phyloP scores from a whole-genome alignment of 2,329 filamentous ascomycete species.

The Aspergillus fumigatus region DNA sequence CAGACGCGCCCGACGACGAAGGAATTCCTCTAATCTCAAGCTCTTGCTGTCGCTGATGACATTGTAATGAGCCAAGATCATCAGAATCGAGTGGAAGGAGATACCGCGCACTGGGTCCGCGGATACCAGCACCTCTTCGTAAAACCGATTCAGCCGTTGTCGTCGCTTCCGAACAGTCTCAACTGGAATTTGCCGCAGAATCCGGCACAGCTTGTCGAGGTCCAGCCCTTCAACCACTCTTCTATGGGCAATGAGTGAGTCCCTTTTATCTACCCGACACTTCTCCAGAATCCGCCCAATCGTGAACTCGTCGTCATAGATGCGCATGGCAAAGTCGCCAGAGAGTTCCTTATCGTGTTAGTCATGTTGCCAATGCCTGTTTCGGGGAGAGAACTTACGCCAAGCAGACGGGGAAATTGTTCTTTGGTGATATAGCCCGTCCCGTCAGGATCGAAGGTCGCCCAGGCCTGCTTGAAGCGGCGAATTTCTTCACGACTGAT shows the following conservation, averaged over 20 bases:
- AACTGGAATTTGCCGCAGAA: conserved; percentile 70
- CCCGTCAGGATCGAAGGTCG: conserved; percentile 86
- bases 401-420: conserved; percentile 79
- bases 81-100: conserved; percentile 83
- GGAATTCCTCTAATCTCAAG: conserved; percentile 86
- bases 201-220: conserved; percentile 67
- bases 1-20: conserved; percentile 81
- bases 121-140: conserved; percentile 90
- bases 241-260: conserved; percentile 36
- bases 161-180: conserved; percentile 69
- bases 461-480: conserved; percentile 97
- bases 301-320: conserved; percentile 87
- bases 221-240: conserved; percentile 58
- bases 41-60: conserved; percentile 98
- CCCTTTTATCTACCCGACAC: conserved; percentile 57
- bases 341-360: conserved; percentile 63
- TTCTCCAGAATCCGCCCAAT: conserved; percentile 84
- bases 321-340: conserved; percentile 93
- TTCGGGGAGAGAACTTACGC: conserved; percentile 48
- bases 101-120: conserved; percentile 87
- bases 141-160: conserved; percentile 86
- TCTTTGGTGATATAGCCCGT: conserved; percentile 89
- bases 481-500: conserved; percentile 92
- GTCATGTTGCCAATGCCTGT: not conserved
- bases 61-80: conserved; percentile 97